Base-by-base conservation (phyloP, 495 filamentous ascomycete genomes). In the Podospora fimiseda region DNA sequence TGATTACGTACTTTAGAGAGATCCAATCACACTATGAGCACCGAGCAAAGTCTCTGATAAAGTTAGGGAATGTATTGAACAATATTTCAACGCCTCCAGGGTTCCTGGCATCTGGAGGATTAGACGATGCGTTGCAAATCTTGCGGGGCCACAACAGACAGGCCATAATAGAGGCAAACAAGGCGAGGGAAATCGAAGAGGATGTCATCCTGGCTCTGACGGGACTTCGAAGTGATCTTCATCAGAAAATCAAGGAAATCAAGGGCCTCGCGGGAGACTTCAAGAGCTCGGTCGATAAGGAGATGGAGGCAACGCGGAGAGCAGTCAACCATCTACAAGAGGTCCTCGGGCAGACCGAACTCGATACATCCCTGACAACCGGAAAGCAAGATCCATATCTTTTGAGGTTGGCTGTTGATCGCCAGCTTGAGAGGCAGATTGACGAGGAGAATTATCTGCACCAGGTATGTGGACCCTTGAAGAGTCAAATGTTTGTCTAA, bases 371-470 rank as follows among this genome's bases (percentile, higher is more conserved):
- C 4, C 74, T 80, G 51, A 83, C 84, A 9, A 82, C 83, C 2
- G 91, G 91, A 16, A 95, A 93, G 69, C 84, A 84, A 15, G 93
- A 98, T 64, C 93, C 93, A 16, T 97, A 90, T 63, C 80, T 98
- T 16, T 71, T 96, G 57, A 84, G 84, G 47, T 72, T 97, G 30
- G 80, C 78, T 37, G 91, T 95, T 0, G 92, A 97, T 66, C 80
- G 84, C 22, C 90, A 95, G 68, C 73, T 98, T 19, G 91, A 92
- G 61, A 86, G 80, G 59, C 93, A 97, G 63, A 84, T 98, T 40
- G 89, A 95, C 63, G 93, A 98, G 61, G 93, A 98, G 68, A 98
- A 96, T 60, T 97, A 97, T 60, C 64, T 97, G 38, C 93, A 97
- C 63, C 79, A 90, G 73, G 91, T 94, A 76, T 43, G 60, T 41